Evolutionary conservation across 345 rosid genomes (phyloP).

Genomic region (Viola odorata): DNA sequence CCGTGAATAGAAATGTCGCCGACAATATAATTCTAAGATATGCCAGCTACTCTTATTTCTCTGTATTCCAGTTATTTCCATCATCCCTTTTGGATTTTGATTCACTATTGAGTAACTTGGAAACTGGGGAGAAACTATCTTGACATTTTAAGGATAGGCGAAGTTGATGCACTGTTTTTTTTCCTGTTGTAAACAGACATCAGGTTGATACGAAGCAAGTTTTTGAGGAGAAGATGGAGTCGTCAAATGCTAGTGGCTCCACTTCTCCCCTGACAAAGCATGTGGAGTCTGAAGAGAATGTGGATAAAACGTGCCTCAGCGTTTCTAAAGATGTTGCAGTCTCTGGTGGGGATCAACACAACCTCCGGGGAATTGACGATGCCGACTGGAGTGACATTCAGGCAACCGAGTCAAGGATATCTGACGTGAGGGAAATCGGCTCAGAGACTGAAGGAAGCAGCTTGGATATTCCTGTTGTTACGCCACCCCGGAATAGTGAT

Average conservation of each 20-base stretch:
- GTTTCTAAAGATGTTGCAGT: conserved; percentile 47
- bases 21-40: background rate
- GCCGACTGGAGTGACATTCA: conserved; percentile 80
- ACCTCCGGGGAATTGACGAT: conserved; percentile 52
- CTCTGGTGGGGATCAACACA: conserved; percentile 53
- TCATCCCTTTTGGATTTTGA: too few relatives aligned
- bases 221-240: conserved; percentile 60
- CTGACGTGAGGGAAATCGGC: conserved; percentile 74
- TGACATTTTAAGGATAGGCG: background rate
- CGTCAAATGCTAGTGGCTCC: conserved; percentile 35
- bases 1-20: background rate
- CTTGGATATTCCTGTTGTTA: conserved; percentile 69
- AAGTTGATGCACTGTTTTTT: background rate
- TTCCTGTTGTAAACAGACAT: conserved; percentile 43
- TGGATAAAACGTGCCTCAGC: conserved; percentile 84
- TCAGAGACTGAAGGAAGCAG: conserved; percentile 60
- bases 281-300: conserved; percentile 66
- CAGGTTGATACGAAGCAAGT: conserved; percentile 77
- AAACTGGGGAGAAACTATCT: too few relatives aligned
- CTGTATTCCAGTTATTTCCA: too few relatives aligned
- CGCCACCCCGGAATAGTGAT: conserved; percentile 35
- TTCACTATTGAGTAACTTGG: too few relatives aligned
- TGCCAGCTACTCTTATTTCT: too few relatives aligned
- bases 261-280: conserved; percentile 56
- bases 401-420: conserved; percentile 73